phyloP scores from a whole-genome alignment of 2,329 filamentous ascomycete genomes.

The Tolypocladium ophioglossoides region DNA sequence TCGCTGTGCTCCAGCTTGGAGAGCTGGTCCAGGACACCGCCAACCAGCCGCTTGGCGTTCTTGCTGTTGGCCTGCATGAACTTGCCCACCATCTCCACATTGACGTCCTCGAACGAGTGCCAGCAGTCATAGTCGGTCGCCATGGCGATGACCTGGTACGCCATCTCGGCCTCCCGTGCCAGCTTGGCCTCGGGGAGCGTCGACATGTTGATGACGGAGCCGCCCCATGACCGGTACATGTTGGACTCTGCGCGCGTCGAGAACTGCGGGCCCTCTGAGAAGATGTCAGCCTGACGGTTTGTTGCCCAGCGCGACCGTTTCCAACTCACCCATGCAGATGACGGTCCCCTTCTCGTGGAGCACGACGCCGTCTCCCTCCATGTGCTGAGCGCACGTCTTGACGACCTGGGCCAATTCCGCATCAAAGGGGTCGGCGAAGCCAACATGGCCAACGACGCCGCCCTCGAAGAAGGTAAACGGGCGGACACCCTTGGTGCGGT shows the following conservation, averaged over 20 bases:
- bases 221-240: constrained; percentile 90
- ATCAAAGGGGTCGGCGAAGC: constrained; percentile 95
- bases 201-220: constrained; percentile 97
- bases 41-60: constrained; percentile 79
- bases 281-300: not conserved
- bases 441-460: constrained; percentile 86
- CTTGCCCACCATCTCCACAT: constrained; percentile 92
- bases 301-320: not conserved
- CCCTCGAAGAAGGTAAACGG: constrained; percentile 94
- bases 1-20: constrained; percentile 66
- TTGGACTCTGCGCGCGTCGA: constrained; percentile 91
- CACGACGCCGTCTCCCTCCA: constrained; percentile 75
- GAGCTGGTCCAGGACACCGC: constrained; percentile 77
- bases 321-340: constrained; percentile 73
- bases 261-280: constrained; percentile 88
- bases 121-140: constrained; percentile 99
- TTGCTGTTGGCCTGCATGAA: constrained; percentile 90
- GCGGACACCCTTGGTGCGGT: constrained; percentile 89
- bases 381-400: constrained; percentile 58
- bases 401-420: constrained; percentile 65
- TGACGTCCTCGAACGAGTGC: constrained; percentile 74
- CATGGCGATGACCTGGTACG: constrained; percentile 99
- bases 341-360: constrained; percentile 78
- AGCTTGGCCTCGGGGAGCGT: constrained; percentile 92
- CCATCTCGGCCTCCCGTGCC: constrained; percentile 89